Evolutionary conservation across 2,329 filamentous ascomycete species (phyloP).

Genomic region (Diaporthe ampelina): DNA sequence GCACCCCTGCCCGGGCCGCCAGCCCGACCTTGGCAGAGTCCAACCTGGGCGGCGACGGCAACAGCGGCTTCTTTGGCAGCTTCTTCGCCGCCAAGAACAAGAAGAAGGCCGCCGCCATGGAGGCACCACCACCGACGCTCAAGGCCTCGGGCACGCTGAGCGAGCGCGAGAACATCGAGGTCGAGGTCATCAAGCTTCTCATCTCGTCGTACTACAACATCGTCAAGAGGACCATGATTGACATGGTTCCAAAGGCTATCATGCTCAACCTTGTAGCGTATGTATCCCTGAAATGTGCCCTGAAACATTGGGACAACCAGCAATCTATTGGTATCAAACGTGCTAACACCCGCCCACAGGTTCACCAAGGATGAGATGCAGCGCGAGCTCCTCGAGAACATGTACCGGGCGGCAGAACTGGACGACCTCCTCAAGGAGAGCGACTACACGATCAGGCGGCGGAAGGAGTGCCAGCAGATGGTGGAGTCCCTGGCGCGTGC

Average conservation of each 20-base stretch:
- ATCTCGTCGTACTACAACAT: slow-evolving; percentile 99
- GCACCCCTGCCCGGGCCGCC: slow-evolving; percentile 77
- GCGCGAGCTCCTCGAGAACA: slow-evolving; percentile 93
- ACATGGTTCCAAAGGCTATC: slow-evolving; percentile 99
- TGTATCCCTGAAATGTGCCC: slow-evolving; percentile 56
- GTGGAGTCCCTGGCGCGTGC: slow-evolving; percentile 92
- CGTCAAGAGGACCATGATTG: slow-evolving; percentile 97
- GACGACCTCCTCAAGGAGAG: slow-evolving; percentile 98
- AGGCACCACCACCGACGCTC: slow-evolving; percentile 89
- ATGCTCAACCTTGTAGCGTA: slow-evolving; percentile 98
- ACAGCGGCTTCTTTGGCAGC: slow-evolving; percentile 93
- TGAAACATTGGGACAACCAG: no score
- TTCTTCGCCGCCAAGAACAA: slow-evolving; percentile 99
- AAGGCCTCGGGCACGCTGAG: slow-evolving; percentile 95
- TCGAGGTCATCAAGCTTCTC: slow-evolving; percentile 98
- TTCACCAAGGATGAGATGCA: slow-evolving; percentile 99
- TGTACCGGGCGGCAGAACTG: slow-evolving; percentile 92
- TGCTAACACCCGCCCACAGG: slow-evolving; percentile 58
- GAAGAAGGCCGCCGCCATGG: slow-evolving; percentile 99
- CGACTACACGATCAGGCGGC: slow-evolving; percentile 92
- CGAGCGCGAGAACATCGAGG: slow-evolving; percentile 94
- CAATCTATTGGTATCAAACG: no score
- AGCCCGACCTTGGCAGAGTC: slow-evolving; percentile 77
- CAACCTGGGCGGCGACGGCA: slow-evolving; percentile 61
- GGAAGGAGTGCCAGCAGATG: slow-evolving; percentile 99